Evolutionary conservation across 331 rosid genomes (phyloP).

Genomic region (Ulmus americana): DNA sequence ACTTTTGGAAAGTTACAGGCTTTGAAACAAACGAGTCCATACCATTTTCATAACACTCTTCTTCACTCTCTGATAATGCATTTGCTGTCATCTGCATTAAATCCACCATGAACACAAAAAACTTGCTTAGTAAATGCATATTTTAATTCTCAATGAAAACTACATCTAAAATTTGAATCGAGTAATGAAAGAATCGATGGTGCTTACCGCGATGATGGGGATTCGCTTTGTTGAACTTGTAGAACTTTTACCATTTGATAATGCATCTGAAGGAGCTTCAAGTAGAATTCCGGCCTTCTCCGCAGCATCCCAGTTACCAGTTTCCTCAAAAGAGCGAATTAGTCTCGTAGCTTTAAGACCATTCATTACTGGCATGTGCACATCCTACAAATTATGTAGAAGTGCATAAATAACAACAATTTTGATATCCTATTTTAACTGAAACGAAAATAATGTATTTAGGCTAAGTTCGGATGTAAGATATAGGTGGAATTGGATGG

Average conservation of each 20-base stretch:
- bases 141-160: neutral
- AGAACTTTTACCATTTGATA: constrained; percentile 20
- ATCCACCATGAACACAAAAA: neutral
- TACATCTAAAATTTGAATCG: neutral
- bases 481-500: no score
- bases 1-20: constrained; percentile 75
- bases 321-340: constrained; percentile 82
- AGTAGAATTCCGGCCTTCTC: constrained; percentile 56
- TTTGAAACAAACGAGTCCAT: constrained; percentile 94
- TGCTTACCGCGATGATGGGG: constrained; percentile 76
- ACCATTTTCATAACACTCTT: constrained; percentile 75
- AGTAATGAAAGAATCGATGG: neutral
- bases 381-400: constrained; percentile 53
- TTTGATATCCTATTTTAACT: constrained; percentile 1
- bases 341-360: constrained; percentile 89
- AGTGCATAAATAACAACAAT: neutral
- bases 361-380: constrained; percentile 89
- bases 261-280: constrained; percentile 21
- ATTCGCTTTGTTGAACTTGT: constrained; percentile 33
- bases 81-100: constrained; percentile 90
- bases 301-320: constrained; percentile 82
- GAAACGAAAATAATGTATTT: neutral
- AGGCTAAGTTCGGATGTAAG: neutral
- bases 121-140: neutral
- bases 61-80: constrained; percentile 85